phyloP scores from a whole-genome alignment of 441 rosid species.

The Populus tomentosa region DNA sequence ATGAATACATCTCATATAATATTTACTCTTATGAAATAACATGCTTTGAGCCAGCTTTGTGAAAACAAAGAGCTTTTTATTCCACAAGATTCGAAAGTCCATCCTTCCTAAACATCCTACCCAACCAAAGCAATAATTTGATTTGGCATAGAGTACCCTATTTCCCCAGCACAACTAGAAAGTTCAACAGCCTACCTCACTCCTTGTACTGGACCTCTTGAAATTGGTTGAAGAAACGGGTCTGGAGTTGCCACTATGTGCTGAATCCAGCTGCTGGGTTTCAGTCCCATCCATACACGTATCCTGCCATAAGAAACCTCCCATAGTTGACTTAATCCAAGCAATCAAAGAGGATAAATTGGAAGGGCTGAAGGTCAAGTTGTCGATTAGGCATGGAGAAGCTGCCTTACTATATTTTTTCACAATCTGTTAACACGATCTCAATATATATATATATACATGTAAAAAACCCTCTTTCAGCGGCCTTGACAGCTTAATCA shows the following conservation, averaged over 20 bases:
- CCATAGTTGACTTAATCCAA: not conserved
- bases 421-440: not conserved
- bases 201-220: slow-evolving; percentile 55
- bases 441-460: not conserved
- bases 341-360: not conserved
- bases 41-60: not conserved
- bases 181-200: slow-evolving; percentile 53
- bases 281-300: not conserved
- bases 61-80: not conserved
- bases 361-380: not conserved
- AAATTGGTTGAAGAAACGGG: slow-evolving; percentile 20
- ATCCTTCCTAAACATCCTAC: not conserved
- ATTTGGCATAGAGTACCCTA: not conserved
- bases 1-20: not conserved
- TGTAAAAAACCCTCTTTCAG: not conserved
- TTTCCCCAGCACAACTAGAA: not conserved
- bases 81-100: slow-evolving; percentile 5
- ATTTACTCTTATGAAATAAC: not conserved
- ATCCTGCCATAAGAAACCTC: slow-evolving; percentile 5
- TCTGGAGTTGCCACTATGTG: slow-evolving; percentile 34
- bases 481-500: not conserved
- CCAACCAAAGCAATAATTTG: not conserved
- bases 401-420: not conserved
- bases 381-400: not conserved
- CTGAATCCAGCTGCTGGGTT: slow-evolving; percentile 35